Percentiles rank a stretch among this genome's conserved stretches.
Conservation (phyloP, 495 filamentous ascomycete species). For the Penicillium daleae region DNA sequence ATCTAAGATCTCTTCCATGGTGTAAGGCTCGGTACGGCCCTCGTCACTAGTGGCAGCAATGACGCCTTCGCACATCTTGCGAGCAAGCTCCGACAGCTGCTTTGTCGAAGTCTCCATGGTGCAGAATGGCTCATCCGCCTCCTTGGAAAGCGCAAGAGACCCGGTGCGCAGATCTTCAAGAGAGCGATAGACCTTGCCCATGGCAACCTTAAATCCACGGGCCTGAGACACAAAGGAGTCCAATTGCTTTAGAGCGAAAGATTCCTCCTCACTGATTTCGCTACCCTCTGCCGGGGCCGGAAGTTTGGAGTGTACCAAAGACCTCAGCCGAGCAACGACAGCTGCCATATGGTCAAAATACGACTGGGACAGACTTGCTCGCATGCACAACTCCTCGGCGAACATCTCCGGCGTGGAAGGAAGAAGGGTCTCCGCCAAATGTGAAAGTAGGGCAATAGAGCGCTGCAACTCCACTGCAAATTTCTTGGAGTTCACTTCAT, state of each 20-base stretch:
- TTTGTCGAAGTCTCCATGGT: conserved; percentile 64
- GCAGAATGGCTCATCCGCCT: conserved; percentile 56
- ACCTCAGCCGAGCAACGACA: conserved; percentile 63
- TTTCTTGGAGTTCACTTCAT: conserved; percentile 84
- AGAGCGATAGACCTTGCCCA: conserved; percentile 74
- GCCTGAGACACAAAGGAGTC: conserved; percentile 75
- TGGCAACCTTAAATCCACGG: conserved; percentile 82
- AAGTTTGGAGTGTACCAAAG: conserved; percentile 66
- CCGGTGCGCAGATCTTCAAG: conserved; percentile 78
- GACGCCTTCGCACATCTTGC: conserved; percentile 68
- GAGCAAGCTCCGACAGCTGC: conserved; percentile 68
- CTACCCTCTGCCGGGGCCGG: conserved; percentile 40
- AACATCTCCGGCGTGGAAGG: conserved; percentile 72
- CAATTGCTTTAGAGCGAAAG: conserved; percentile 68
- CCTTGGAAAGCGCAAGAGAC: conserved; percentile 72
- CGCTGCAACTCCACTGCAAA: conserved; percentile 77
- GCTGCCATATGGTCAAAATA: conserved; percentile 78
- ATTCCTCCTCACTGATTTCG: conserved; percentile 56
- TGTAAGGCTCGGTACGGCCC: conserved; percentile 68
- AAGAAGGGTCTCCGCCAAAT: conserved; percentile 82
- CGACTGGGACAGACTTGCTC: conserved; percentile 76
- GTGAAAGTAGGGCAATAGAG: conserved; percentile 80
- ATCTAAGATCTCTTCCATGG: conserved; percentile 64
- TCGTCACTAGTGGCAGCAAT: conserved; percentile 71
- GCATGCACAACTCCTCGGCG: conserved; percentile 77